Evolutionary conservation across 164 flowering plant species (phyloP), one percentile per base, ranked within the genome.

Genomic region (Nelumbo lutea): DNA sequence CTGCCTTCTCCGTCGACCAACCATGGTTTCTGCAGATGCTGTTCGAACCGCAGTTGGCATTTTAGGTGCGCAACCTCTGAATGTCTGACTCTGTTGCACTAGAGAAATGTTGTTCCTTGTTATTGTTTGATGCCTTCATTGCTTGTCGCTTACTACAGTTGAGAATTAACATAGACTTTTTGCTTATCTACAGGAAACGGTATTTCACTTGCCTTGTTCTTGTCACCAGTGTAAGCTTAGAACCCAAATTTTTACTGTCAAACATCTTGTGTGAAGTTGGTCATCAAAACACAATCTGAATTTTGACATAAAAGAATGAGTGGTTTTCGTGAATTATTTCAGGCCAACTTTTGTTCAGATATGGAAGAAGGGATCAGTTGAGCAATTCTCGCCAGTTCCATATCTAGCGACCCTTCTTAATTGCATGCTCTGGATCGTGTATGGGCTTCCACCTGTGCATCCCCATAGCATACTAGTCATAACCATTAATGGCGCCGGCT

Each of bases 261-360:
- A 8, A 39, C 27, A 27, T 47, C 10, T 39, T 57, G 73, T 14
- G 11, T 55, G 47, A 53, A 43, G 64, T 47, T 44, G 2, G 63
- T 44, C 9, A 6, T 70, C 58, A 62, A 9, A 10, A 1, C 1
- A 3, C 4, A 3, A 57, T 57, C 14, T 57, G 14, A 5, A 27
- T 3, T 14, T 7, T 27, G 38, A 13, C 3, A 39, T 3, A 5
- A 39, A 9, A 1, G 38, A 58, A 13, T n/a, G 61, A 9, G 65
- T 6, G 3, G 5, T 15, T 46, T 2, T 51, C 57, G 57, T 42
- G 15, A 45, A 15, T 42, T 48, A 51, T 43, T 68, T 2, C 84
- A 94, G 98, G 86, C 95, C 95, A 59, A 91, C 98, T 1, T 91
- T 94, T 71, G 55, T 78, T 4, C 67, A n/a, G 9, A 94, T 94